Evolutionary conservation across 2,329 filamentous ascomycete species (phyloP).

Genomic region (Fusarium buharicum): DNA sequence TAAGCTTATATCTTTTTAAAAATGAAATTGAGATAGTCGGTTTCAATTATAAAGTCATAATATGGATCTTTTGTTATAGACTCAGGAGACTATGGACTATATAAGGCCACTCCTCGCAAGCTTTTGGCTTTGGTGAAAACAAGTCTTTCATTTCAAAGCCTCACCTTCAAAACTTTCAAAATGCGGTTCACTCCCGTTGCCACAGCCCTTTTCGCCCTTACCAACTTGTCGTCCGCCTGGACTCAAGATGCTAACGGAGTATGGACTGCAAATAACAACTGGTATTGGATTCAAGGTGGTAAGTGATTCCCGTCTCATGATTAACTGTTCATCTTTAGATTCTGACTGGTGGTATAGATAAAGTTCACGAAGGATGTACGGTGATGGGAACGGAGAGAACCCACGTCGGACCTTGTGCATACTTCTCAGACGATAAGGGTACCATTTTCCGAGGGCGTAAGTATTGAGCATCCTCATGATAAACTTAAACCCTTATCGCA

Average conservation of each 20-base stretch:
- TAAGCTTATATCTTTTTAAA: too few species aligned
- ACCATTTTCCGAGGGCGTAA: slow-evolving; percentile 16
- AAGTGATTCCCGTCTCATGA: not conserved
- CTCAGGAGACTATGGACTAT: too few species aligned
- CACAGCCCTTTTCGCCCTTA: slow-evolving; percentile 1
- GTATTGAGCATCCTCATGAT: not conserved
- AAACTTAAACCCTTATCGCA: not conserved
- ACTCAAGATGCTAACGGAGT: slow-evolving; percentile 12
- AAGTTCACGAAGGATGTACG: slow-evolving; percentile 8
- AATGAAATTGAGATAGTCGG: too few species aligned
- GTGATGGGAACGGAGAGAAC: not conserved
- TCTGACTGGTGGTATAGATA: slow-evolving; percentile 3
- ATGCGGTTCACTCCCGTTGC: slow-evolving; percentile 6
- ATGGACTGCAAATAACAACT: slow-evolving; percentile 20
- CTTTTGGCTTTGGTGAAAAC: too few species aligned
- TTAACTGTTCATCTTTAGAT: not conserved
- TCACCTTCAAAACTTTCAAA: not conserved
- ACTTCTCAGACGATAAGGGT: not conserved
- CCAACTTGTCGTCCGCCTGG: slow-evolving; percentile 7
- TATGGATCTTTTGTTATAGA: too few species aligned
- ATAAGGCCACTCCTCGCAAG: too few species aligned
- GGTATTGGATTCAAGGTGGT: slow-evolving; percentile 15
- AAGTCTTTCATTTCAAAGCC: not conserved
- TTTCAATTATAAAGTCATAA: too few species aligned
- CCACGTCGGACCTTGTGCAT: slow-evolving; percentile 7